phyloP scores from a whole-genome alignment of 1,284 basidiomycete species.

The Spongispora temasekensis region DNA sequence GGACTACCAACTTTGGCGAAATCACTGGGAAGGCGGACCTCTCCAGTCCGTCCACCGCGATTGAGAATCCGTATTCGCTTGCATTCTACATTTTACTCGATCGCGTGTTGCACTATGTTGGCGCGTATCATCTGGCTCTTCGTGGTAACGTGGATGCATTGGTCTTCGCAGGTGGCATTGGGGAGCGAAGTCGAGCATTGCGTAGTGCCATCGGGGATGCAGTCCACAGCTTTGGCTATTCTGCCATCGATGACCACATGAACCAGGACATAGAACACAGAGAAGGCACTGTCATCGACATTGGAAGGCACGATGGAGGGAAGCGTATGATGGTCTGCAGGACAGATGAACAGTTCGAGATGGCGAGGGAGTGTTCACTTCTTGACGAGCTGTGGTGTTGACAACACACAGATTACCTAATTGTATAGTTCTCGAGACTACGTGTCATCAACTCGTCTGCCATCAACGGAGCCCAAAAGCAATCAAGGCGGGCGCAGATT shows the following conservation, averaged over 20 bases:
- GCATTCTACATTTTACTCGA: constrained; percentile 80
- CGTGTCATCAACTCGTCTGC: too few relatives aligned
- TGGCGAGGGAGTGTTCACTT: constrained; percentile 56
- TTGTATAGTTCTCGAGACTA: too few relatives aligned
- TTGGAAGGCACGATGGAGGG: constrained; percentile 38
- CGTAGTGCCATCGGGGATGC: constrained; percentile 56
- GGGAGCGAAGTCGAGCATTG: constrained; percentile 68
- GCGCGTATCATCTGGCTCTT: constrained; percentile 75
- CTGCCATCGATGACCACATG: constrained; percentile 44
- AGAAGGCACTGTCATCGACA: constrained; percentile 46
- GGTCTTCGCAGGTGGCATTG: constrained; percentile 87
- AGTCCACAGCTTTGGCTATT: constrained; percentile 63
- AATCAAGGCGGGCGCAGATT: too few relatives aligned
- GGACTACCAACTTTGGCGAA: constrained; percentile 75
- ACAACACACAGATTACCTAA: too few relatives aligned
- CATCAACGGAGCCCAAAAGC: too few relatives aligned
- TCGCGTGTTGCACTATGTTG: constrained; percentile 69
- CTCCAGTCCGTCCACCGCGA: constrained; percentile 4
- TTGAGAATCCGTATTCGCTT: constrained; percentile 43
- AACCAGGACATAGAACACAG: constrained; percentile 37
- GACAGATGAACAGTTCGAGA: constrained; percentile 73
- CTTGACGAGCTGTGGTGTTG: constrained; percentile 19
- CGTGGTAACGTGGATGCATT: constrained; percentile 69
- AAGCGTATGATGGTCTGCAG: constrained; percentile 56
- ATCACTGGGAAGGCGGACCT: constrained; percentile 50